These are phyloP conservation scores for Vaccinium corymbosum DNA, from an alignment of 148 eudicot species.

Conservation along the genomic window DNA sequence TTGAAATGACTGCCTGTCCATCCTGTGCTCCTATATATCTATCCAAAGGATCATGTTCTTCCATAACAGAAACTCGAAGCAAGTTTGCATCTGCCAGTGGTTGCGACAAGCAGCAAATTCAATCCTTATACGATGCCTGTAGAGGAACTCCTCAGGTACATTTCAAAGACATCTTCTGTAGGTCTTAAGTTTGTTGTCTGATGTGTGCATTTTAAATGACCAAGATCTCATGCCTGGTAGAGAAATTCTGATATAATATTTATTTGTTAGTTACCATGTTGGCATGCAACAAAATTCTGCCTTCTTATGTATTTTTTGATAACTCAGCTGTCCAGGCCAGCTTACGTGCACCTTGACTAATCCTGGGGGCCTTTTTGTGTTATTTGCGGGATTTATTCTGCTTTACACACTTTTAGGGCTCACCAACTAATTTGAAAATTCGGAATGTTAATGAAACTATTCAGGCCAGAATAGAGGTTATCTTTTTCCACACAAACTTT, in stretches of 20 bases:
- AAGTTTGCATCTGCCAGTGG: slow-evolving; percentile 50
- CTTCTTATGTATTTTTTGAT: neutral
- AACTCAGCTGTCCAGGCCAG: too few species aligned
- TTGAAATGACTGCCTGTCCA: neutral
- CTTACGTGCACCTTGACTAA: too few species aligned
- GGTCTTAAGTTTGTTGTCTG: neutral
- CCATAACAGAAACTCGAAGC: slow-evolving; percentile 40
- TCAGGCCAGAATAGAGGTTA: neutral
- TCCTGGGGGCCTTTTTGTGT: neutral
- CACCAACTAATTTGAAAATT: neutral
- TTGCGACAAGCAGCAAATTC: slow-evolving; percentile 48
- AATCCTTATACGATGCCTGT: slow-evolving; percentile 48
- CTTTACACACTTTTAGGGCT: neutral
- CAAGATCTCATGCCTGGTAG: neutral
- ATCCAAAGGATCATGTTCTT: slow-evolving; percentile 2
- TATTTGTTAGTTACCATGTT: neutral
- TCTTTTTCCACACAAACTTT: neutral
- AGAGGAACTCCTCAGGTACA: slow-evolving; percentile 61
- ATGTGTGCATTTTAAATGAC: neutral
- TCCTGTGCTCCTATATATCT: neutral
- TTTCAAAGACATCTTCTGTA: neutral
- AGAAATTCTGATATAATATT: neutral
- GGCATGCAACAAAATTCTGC: neutral
- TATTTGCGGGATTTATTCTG: neutral
- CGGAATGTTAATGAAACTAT: neutral